Evolutionary conservation across 2,329 filamentous ascomycete genomes (phyloP), one percentile per base, ranked within the genome.

Genomic region (Trichothecium roseum): DNA sequence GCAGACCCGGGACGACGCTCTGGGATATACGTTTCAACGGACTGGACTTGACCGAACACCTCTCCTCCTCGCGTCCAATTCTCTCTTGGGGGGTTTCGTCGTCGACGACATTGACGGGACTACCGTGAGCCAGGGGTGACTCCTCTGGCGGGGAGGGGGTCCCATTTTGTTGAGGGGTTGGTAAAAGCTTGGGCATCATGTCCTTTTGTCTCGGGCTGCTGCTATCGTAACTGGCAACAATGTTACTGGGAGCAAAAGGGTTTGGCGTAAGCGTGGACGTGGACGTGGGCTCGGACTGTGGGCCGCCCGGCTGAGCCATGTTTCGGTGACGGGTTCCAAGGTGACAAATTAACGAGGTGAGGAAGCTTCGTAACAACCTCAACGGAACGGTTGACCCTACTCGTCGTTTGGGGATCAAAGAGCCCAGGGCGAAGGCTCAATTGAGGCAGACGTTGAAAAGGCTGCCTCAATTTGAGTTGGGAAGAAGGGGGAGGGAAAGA

Each of bases 1-100:
- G 84, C 27, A 94, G 62, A 13, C 81, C 81, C 14, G 86, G 81
- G 13, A 88, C 76, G n/a, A 86, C 84, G 49, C 70, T 77, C 45
- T 74, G 59, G 20, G 64, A 63, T 40, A 60, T 54, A 40, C 65
- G 64, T 36, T 62, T 60, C 24, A 61, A 56, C 32, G 63, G 39
- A 30, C 56, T 58, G 16, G 54, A 49, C 39, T 49, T 56, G 35
- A 47, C 40, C 20, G 43, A 24, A 10, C 10, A 6, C 6, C 20
- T 6, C 20, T 24, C 20, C 10, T 6, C 20, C 20, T 24, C 20
- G 10, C 20, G 20, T 6, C 20, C 20, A 24, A 10, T 24, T 10
- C 20, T 24, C 20, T 24, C 20, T 6, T 24, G 6, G 6, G 20
- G n/a, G n/a, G n/a, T n/a, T n/a, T n/a, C 40, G 30, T 58, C 58